Conservation (phyloP, 2,329 filamentous ascomycete genomes). For the Ploettnerulaceae sp. region DNA sequence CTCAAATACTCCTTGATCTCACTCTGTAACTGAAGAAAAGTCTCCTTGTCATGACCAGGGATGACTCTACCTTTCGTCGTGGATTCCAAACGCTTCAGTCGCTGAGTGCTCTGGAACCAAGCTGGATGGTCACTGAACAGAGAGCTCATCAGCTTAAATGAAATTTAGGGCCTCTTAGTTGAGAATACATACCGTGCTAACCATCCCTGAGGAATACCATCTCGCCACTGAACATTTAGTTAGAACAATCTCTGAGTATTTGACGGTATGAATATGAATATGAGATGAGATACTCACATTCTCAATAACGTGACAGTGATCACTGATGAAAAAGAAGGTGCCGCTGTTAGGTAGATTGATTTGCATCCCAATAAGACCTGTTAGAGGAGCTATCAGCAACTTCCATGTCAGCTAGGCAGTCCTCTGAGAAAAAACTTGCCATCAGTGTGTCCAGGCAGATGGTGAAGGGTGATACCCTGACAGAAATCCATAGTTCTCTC, state of each 20-base stretch:
- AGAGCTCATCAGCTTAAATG: constrained; percentile 1
- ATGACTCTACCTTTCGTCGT: constrained; percentile 28
- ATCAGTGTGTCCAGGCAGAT: constrained; percentile 30
- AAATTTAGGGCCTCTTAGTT: neutral
- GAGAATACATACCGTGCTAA: constrained; percentile 25
- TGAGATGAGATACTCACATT: constrained; percentile 23
- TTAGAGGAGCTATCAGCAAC: too few species aligned
- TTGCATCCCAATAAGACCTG: constrained; percentile 33
- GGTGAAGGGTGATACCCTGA: constrained; percentile 36
- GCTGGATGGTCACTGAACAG: constrained; percentile 32
- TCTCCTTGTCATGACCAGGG: constrained; percentile 30
- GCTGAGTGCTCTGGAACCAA: constrained; percentile 34
- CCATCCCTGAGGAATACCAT: constrained; percentile 35
- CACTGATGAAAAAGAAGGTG: constrained; percentile 35
- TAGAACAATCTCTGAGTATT: too few species aligned
- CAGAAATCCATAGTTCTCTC: constrained; percentile 38
- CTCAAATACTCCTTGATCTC: constrained; percentile 28
- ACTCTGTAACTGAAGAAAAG: constrained; percentile 26
- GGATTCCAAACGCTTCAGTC: constrained; percentile 31
- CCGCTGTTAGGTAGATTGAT: constrained; percentile 33
- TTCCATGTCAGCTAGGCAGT: neutral
- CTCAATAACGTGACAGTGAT: constrained; percentile 34
- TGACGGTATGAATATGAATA: neutral
- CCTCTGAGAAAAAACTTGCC: constrained; percentile 15
- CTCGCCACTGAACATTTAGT: constrained; percentile 28